Evolutionary conservation across 139 green algal species (phyloP).

Genomic region (Yamagishiella unicocca): DNA sequence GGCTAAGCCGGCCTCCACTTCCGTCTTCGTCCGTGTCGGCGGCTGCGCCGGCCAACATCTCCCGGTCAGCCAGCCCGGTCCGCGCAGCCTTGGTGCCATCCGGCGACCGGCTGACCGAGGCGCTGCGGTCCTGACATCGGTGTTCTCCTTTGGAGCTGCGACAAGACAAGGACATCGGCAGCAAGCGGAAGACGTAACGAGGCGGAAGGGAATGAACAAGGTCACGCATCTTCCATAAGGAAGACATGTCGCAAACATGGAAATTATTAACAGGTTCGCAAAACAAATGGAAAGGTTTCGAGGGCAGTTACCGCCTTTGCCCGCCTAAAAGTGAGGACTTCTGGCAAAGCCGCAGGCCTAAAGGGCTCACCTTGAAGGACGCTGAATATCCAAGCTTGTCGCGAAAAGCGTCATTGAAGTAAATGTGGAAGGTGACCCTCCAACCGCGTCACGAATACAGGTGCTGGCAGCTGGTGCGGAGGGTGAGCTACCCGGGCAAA

Average conservation of each 20-base stretch:
- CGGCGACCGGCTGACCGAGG: not conserved
- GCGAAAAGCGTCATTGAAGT: slow-evolving; percentile 8
- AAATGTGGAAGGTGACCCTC: too few relatives aligned
- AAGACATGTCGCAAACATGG: too few relatives aligned
- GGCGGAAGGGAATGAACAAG: too few relatives aligned
- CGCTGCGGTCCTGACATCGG: slow-evolving; percentile 3
- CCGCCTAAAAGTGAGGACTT: too few relatives aligned
- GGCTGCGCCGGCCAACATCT: too few relatives aligned
- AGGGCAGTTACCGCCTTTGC: too few relatives aligned
- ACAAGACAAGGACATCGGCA: not conserved
- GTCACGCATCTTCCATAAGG: too few relatives aligned
- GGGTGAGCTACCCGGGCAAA: not conserved
- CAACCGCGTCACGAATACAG: not conserved
- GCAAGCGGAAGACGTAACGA: too few relatives aligned
- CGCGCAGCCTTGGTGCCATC: not conserved
- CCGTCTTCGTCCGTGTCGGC: not conserved
- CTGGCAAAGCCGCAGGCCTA: too few relatives aligned
- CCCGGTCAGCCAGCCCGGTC: not conserved
- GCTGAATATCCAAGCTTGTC: not conserved
- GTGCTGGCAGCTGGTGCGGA: slow-evolving; percentile 2
- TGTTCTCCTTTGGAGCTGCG: not conserved
- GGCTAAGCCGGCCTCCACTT: not conserved
- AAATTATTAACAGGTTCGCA: too few relatives aligned
- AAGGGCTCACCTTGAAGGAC: not conserved
- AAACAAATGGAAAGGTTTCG: too few relatives aligned